Evolutionary conservation across 73 alveolate species (phyloP), one percentile per base, ranked within the genome.

Genomic region (Paramecium caudatum): DNA sequence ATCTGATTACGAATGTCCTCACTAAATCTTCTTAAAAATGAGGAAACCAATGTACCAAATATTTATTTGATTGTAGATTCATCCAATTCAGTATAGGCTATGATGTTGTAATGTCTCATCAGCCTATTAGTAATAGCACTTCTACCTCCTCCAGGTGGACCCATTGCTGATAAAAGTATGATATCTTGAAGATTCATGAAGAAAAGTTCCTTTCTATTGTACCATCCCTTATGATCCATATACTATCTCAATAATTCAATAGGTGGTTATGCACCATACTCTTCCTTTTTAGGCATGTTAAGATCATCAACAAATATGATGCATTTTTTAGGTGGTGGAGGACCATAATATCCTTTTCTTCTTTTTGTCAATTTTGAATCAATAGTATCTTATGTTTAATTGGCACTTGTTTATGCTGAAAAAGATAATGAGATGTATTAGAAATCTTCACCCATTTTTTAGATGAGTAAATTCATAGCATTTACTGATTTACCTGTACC

Each of bases 401-500:
- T 98, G 47, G 99, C 99, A 5, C 96, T 90, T 17, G 99, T 99
- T 88, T 99, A 99, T 4, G 99, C 99, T 25, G 99, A 96, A 98
- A 99, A 98, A 61, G 99, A 88, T 90, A 98, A 94, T 27, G 98
- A 65, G 27, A 95, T 61, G 90, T 95, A 94, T 17, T 94, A 47
- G 50, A 61, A 96, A 61, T 95, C 95, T 61, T 96, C 98, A 55
- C 94, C 95, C 94, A 98, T 97, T 78, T 96, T 95, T 37, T 92
- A 92, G 13, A 91, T 16, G 47, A 65, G 33, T 12, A 65, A 65
- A 65, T 65, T 65, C 83, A 32, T 65, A 33, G 83, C 34, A 65
- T 92, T 94, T n/a, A 98, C 96, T 32, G 96, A 96, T 93, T 99
- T 99, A 39, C 99, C 99, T 45, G 99, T 98, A 49, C 99, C 99